Evolutionary conservation across 2,329 filamentous ascomycete genomes (phyloP), one percentile per base, ranked within the genome.

Genomic region (Venturia effusa): DNA sequence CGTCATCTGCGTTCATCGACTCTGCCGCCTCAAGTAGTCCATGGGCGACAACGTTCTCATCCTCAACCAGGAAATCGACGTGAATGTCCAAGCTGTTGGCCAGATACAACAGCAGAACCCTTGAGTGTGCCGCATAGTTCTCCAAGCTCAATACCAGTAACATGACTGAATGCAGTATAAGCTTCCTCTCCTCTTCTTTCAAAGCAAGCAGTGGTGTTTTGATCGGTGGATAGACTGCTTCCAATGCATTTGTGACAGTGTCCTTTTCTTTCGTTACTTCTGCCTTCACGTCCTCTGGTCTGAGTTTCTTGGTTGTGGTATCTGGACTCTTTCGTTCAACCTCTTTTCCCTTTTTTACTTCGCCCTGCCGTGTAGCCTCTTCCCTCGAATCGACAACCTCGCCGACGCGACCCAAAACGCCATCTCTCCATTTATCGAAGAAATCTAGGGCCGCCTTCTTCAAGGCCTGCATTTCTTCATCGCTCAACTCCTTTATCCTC

Each of bases 371-470:
- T 51, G 70, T 62, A 6, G 69, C 71, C 39, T 67, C 68, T 48
- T 75, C 69, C 34, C 70, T 69, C 5, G 74, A 71, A 65, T 78
- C 78, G 59, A 82, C 73, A 41, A 91, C 83, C 68, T 94, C 88
- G 22, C 85, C 84, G 30, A 96, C 78, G 17, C 92, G 84, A 64
- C 84, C 81, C 48, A 90, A 77, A 11, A 96, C 83, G 15, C 80
- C 79, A 6, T 84, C 81, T 69, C 90, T 84, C 93, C 93, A 97
- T 67, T 90, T 88, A 65, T 88, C 85, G 71, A 93, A 96, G 71
- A 88, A 86, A 7, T 81, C 77, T 5, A 95, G 72, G 1, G 86
- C 82, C 63, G 88, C 86, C 67, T 83, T 85, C 76, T 86, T 92
- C 69, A 92, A 75, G 69, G 90, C 87, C 64, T 81, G 76, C 66